Base-by-base conservation (phyloP, 208 protist genomes). In the Strigomonas galati region DNA sequence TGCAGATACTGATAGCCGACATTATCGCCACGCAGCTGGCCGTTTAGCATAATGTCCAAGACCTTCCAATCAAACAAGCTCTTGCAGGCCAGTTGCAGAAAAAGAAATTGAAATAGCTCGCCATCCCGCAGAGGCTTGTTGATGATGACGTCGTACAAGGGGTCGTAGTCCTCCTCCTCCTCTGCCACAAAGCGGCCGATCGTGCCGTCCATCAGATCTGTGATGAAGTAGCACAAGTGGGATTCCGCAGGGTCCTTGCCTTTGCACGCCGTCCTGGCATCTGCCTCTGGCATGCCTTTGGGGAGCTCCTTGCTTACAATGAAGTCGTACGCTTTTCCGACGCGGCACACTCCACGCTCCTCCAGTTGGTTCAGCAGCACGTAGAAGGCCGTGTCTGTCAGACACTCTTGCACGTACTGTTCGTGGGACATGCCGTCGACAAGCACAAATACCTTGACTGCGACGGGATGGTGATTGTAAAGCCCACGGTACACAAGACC, bases 91-190 rank as follows among this genome's bases (percentile, higher is more conserved):
- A 96, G 81, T 65, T 96, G 90, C 27, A 67, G 65, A 57, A 81
- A 96, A 14, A 96, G 62, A 66, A 96, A 87, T 69, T 93, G 87
- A 63, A 96, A 96, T 14, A 93, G 64, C 64, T 96, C 87, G 5
- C 67, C 74, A 57, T 81, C 82, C 30, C 69, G 67, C 59, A 96
- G 44, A 7, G 90, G 81, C 46, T 64, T 78, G 74, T 93, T 93
- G 15, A 85, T 53, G 52, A 96, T 74, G 19, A 76, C 82, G 64
- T 96, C 90, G 65, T 91, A 96, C 40, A 74, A 73, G 0, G 87
- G 85, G 63, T 96, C 90, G 71, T 81, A 96, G 59, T 86, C 90
- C 51, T 76, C 76, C 12, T 96, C 90, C 24, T 81, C 65, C 27
- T 84, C 76, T 32, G 65, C 78, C 19, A 96, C 67, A 65, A 96